These are phyloP conservation scores for Colletotrichum karsti DNA, from an alignment of 2,329 filamentous ascomycete species.

Conservation along the genomic window DNA sequence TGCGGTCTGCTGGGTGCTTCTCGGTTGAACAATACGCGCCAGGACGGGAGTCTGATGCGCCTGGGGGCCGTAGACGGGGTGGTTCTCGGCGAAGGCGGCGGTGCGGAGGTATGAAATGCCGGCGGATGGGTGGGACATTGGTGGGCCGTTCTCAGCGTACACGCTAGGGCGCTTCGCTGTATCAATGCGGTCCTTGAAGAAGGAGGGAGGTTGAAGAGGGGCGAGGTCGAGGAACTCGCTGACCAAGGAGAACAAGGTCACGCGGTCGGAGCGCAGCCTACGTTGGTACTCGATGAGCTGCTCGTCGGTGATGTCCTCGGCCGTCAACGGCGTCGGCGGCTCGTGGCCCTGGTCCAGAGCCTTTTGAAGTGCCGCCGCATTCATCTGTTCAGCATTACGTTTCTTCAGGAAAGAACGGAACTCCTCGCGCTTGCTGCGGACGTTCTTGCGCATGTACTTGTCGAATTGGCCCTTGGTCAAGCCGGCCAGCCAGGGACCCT, in stretches of 20 bases:
- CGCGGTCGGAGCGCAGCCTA: slow-evolving; percentile 59
- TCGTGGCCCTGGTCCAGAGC: slow-evolving; percentile 49
- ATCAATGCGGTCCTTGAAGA: slow-evolving; percentile 35
- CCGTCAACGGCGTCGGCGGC: slow-evolving; percentile 39
- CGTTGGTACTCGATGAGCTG: slow-evolving; percentile 62
- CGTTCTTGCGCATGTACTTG: slow-evolving; percentile 60
- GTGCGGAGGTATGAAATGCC: slow-evolving; percentile 70
- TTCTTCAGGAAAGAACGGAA: slow-evolving; percentile 64
- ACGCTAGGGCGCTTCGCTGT: slow-evolving; percentile 42
- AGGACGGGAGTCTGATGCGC: slow-evolving; percentile 55
- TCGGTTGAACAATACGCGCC: slow-evolving; percentile 60
- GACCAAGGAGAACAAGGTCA: slow-evolving; percentile 61
- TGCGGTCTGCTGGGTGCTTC: slow-evolving; percentile 39
- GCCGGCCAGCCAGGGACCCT: slow-evolving; percentile 72
- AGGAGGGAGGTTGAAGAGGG: slow-evolving; percentile 50
- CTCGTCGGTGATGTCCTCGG: slow-evolving; percentile 55
- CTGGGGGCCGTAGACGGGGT: slow-evolving; percentile 69
- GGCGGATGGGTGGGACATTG: slow-evolving; percentile 68
- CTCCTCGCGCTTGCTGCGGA: slow-evolving; percentile 60
- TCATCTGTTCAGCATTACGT: slow-evolving; percentile 56
- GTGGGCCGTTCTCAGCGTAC: slow-evolving; percentile 64
- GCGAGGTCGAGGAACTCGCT: slow-evolving; percentile 71
- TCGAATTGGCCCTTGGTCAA: slow-evolving; percentile 70
- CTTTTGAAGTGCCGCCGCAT: slow-evolving; percentile 41
- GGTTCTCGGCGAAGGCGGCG: slow-evolving; percentile 63